These are phyloP conservation scores for Coemansia sp. DNA, from an alignment of 192 early-diverging fungal species.

Conservation along the genomic window DNA sequence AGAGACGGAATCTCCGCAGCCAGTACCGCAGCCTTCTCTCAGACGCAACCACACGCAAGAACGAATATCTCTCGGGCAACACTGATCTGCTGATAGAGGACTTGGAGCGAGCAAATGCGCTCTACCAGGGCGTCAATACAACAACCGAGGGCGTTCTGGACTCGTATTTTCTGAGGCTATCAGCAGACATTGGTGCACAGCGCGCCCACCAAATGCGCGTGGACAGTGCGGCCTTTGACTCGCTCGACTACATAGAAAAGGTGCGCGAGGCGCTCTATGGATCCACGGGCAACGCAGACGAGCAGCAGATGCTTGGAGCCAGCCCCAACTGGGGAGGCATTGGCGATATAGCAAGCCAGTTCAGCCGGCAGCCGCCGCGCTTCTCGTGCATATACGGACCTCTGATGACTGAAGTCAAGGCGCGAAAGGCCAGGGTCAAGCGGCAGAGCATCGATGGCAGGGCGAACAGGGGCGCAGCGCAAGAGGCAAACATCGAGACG, in stretches of 20 bases:
- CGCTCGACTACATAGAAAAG: constrained; percentile 73
- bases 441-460: not conserved
- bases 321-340: constrained; percentile 63
- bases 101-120: constrained; percentile 41
- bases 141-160: constrained; percentile 89
- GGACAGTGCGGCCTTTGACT: constrained; percentile 72
- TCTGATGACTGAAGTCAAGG: constrained; percentile 30
- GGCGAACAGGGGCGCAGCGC: not conserved
- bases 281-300: constrained; percentile 42
- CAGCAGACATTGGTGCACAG: constrained; percentile 73
- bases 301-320: constrained; percentile 34
- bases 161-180: constrained; percentile 73
- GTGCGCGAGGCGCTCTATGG: constrained; percentile 56
- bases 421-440: constrained; percentile 14
- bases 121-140: constrained; percentile 62
- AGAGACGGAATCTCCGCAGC: constrained; percentile 38
- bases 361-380: constrained; percentile 60
- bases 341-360: constrained; percentile 57
- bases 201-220: constrained; percentile 76
- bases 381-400: constrained; percentile 76
- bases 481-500: constrained; percentile 35
- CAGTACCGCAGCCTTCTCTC: constrained; percentile 48
- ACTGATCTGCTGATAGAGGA: constrained; percentile 32
- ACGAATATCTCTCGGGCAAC: constrained; percentile 42
- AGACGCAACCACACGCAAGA: constrained; percentile 37